A percentile compares a stretch with the other conserved stretches of the same genome.
phyloP scores from a whole-genome alignment of 768 basidiomycete species.

The Mycena kentingensis region DNA sequence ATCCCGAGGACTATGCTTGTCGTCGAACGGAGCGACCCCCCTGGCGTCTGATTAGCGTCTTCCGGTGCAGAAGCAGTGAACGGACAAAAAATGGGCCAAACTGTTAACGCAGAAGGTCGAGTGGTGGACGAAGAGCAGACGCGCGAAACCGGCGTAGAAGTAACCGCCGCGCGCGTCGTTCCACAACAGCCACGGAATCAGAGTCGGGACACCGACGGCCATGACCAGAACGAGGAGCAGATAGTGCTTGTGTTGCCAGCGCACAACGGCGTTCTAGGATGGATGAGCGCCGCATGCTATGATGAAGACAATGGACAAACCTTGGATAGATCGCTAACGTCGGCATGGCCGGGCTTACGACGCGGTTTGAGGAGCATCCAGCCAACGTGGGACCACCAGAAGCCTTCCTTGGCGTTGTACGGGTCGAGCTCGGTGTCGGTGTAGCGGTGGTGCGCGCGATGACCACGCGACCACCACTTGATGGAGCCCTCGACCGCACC shows the following conservation, averaged over 20 bases:
- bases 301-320: neutral
- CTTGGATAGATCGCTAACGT: slow-evolving; percentile 84
- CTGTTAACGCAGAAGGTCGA: slow-evolving; percentile 98
- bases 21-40: slow-evolving; percentile 91
- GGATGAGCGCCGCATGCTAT: slow-evolving; percentile 85
- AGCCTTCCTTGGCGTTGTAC: slow-evolving; percentile 89
- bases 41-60: too few species aligned
- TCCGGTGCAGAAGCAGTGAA: too few species aligned
- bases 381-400: slow-evolving; percentile 84
- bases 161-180: slow-evolving; percentile 85
- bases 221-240: slow-evolving; percentile 68
- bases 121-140: slow-evolving; percentile 88
- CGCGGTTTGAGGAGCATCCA: slow-evolving; percentile 96
- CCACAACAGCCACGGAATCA: slow-evolving; percentile 81
- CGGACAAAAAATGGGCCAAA: slow-evolving; percentile 96
- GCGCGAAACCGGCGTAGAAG: slow-evolving; percentile 77
- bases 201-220: slow-evolving; percentile 74
- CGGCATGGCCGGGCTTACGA: slow-evolving; percentile 90
- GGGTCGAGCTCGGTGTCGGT: slow-evolving; percentile 97
- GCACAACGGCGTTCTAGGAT: slow-evolving; percentile 77
- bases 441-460: slow-evolving; percentile 96
- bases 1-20: slow-evolving; percentile 95
- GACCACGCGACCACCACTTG: slow-evolving; percentile 98
- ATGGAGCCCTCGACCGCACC: slow-evolving; percentile 97
- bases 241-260: slow-evolving; percentile 91